These are phyloP conservation scores for Rhizophagus clarus DNA, from an alignment of 192 early-diverging fungal species.

Conservation along the genomic window DNA sequence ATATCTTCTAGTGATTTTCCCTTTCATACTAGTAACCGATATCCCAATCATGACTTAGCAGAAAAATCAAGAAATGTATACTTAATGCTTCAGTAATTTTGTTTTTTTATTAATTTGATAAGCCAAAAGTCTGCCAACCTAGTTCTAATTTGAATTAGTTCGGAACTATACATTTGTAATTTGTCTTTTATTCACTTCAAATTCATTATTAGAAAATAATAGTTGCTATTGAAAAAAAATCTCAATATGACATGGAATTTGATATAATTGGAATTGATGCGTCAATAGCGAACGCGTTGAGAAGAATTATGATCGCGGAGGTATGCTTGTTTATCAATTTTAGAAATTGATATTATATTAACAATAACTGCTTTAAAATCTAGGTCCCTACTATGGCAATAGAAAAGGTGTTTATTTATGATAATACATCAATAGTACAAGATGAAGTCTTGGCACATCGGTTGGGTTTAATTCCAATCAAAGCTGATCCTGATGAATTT, in stretches of 20 bases:
- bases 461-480: slow-evolving; percentile 89
- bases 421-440: slow-evolving; percentile 89
- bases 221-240: slow-evolving; percentile 67
- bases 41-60: slow-evolving; percentile 65
- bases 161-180: not conserved
- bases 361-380: not conserved
- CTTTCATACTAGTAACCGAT: slow-evolving; percentile 64
- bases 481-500: slow-evolving; percentile 82
- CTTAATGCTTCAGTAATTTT: not conserved
- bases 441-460: slow-evolving; percentile 94
- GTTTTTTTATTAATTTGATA: not conserved
- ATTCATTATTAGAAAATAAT: slow-evolving; percentile 61
- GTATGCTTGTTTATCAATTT: slow-evolving; percentile 37
- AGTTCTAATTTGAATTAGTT: not conserved
- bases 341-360: not conserved
- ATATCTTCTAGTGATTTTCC: slow-evolving; percentile 82
- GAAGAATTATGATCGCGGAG: slow-evolving; percentile 92
- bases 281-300: slow-evolving; percentile 91
- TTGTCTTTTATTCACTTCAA: slow-evolving; percentile 17
- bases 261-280: slow-evolving; percentile 94
- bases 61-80: slow-evolving; percentile 60
- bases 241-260: slow-evolving; percentile 87
- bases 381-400: slow-evolving; percentile 97
- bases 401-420: slow-evolving; percentile 87
- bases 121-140: not conserved